Evolutionary conservation across 169 alveolate species (phyloP), one percentile per base, ranked within the genome.

Genomic region (Pseudocohnilembus persalinus): DNA sequence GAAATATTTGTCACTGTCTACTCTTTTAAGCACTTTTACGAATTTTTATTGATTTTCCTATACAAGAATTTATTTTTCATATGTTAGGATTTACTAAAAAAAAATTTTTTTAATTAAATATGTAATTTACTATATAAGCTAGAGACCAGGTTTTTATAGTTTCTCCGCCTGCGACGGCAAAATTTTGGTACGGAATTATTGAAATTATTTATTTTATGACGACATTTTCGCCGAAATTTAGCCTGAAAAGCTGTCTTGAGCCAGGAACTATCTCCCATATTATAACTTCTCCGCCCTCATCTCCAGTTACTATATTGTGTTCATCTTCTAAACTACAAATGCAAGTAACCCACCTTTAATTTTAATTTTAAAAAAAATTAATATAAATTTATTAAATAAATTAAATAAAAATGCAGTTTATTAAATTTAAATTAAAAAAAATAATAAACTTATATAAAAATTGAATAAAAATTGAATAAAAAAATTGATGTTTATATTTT

Each of bases 271-370:
- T 49, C 6, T 78, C 65, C 89, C 89, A 84, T n/a, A 84, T 78
- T n/a, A 84, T 84, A 4, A 84, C 31, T 32, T 84, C 89, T 27
- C 89, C 89, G 29, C 84, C 72, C 4, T 84, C 89, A 84, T 84
- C 89, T 76, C 89, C 89, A 64, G 83, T 81, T 27, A 65, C 84
- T 29, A 84, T 74, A 34, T 84, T 84, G 32, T 81, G 30, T 77
- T 84, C 89, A 77, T 84, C 89, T 76, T 84, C 82, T 27, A 84
- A 65, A 0, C 81, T 76, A 30, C 76, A 31, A 25, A 84, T 31
- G 26, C 73, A 63, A 29, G 89, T 84, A 31, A 84, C 76, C 89
- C 89, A 84, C 15, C 89, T n/a, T n/a, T n/a, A n/a, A n/a, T n/a
- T n/a, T n/a, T n/a, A n/a, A n/a, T n/a, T n/a, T n/a, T 26, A 79